Conservation (phyloP, 2,329 filamentous ascomycete species). For the Aspergillus pseudotamarii region DNA sequence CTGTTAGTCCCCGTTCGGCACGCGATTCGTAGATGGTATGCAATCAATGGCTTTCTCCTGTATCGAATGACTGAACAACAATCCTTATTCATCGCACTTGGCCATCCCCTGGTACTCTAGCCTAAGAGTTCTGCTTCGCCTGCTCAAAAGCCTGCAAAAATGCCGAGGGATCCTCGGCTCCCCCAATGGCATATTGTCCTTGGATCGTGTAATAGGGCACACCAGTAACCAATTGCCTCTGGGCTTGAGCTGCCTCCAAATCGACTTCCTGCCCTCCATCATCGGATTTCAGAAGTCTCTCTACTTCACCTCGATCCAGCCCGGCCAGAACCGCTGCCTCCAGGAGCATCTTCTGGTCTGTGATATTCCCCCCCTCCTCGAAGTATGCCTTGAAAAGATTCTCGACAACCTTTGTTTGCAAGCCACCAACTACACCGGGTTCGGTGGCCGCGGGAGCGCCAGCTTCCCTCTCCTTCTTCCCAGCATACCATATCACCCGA, state of each 20-base stretch:
- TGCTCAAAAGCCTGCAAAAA: constrained; percentile 69
- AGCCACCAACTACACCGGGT: constrained; percentile 42
- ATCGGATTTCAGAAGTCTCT: constrained; percentile 57
- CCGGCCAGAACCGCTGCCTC: constrained; percentile 59
- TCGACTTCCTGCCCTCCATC: constrained; percentile 62
- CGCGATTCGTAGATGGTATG: background rate
- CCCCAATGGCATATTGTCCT: constrained; percentile 66
- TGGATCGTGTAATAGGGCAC: constrained; percentile 79
- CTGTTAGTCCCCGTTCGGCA: background rate
- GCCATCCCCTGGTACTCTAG: background rate
- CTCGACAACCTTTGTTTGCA: constrained; percentile 64
- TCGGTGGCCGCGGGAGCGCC: constrained; percentile 10
- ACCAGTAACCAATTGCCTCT: constrained; percentile 60
- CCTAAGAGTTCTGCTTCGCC: constrained; percentile 52
- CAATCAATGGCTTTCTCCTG: background rate
- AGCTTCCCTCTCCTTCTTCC: constrained; percentile 45
- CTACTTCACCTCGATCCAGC: constrained; percentile 55
- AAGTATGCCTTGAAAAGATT: constrained; percentile 69
- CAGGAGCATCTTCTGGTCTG: constrained; percentile 56
- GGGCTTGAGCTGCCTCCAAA: constrained; percentile 56
- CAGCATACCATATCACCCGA: constrained; percentile 71
- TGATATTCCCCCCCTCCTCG: constrained; percentile 66
- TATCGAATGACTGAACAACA: background rate
- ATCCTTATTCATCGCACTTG: background rate
- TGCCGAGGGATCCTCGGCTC: constrained; percentile 69